Conservation (phyloP, 768 basidiomycete species). For the Artomyces pyxidatus region DNA sequence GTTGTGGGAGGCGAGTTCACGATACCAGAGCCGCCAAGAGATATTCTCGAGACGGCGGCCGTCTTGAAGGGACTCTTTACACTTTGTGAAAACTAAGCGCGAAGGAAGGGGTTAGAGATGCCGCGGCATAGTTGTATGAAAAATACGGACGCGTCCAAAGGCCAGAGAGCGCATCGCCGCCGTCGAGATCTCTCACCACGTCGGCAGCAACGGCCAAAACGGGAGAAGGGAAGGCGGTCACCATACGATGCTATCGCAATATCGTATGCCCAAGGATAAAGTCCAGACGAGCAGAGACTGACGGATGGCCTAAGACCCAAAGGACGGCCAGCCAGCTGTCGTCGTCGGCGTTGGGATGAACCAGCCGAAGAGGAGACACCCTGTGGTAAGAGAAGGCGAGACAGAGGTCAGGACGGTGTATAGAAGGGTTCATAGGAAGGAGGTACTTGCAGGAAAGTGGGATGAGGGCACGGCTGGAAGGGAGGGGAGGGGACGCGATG, state of each 20-base stretch:
- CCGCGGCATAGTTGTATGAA: slow-evolving; percentile 2
- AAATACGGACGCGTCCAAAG: slow-evolving; percentile 58
- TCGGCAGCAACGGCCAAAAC: slow-evolving; percentile 61
- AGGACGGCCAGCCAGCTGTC: not conserved
- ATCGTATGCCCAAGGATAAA: not conserved
- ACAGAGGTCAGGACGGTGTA: not conserved
- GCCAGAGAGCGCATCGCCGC: slow-evolving; percentile 53
- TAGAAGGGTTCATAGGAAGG: not conserved
- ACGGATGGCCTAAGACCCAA: not conserved
- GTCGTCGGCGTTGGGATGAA: not conserved
- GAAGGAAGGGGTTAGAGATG: slow-evolving; percentile 1
- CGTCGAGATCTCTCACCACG: slow-evolving; percentile 59
- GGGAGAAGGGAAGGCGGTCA: slow-evolving; percentile 47
- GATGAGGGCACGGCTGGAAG: no score
- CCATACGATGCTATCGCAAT: slow-evolving; percentile 29
- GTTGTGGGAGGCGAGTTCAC: slow-evolving; percentile 41
- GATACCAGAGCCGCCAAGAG: slow-evolving; percentile 79
- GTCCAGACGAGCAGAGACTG: not conserved
- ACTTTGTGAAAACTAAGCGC: slow-evolving; percentile 70
- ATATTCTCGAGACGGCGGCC: slow-evolving; percentile 83
- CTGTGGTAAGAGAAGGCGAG: not conserved
- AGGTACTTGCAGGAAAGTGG: not conserved
- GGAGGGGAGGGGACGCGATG: no score
- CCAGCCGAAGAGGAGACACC: not conserved
- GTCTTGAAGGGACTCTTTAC: slow-evolving; percentile 69